Percentiles rank a stretch among this genome's conserved stretches.
These are phyloP conservation scores for Aurinia saxatilis DNA, from an alignment of 345 rosid genomes.

Conservation along the genomic window DNA sequence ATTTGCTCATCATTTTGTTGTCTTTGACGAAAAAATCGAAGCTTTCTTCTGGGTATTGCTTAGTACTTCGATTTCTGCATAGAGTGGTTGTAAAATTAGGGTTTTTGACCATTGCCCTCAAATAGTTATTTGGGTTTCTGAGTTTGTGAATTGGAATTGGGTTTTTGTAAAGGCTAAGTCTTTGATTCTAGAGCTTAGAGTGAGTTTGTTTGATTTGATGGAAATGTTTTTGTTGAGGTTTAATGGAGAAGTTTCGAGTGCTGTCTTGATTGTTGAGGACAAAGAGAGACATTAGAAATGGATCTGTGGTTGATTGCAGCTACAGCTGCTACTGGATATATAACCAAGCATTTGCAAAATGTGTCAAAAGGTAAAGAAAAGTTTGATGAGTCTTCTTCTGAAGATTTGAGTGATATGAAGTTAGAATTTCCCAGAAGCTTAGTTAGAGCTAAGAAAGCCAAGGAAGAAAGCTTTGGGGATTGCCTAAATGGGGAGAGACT, in stretches of 20 bases:
- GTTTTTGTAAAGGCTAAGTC: not conserved
- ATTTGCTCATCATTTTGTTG: slow-evolving; percentile 2
- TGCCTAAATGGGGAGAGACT: slow-evolving; percentile 18
- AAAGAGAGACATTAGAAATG: slow-evolving; percentile 30
- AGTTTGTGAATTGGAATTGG: not conserved
- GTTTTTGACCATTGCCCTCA: not conserved
- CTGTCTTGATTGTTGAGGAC: not conserved
- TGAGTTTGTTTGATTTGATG: not conserved
- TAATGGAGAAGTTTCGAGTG: not conserved
- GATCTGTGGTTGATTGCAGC: slow-evolving; percentile 71
- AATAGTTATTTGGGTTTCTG: not conserved
- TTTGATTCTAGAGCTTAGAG: not conserved
- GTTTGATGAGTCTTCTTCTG: slow-evolving; percentile 21
- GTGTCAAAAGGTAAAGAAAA: slow-evolving; percentile 27
- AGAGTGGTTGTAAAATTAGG: not conserved
- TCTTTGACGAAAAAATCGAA: not conserved
- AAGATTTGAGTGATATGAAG: slow-evolving; percentile 25
- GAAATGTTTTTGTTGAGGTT: not conserved
- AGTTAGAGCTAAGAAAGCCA: slow-evolving; percentile 26
- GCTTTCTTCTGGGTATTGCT: slow-evolving; percentile 12
- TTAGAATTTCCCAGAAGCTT: slow-evolving; percentile 24
- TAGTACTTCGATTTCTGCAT: not conserved
- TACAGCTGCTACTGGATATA: slow-evolving; percentile 65
- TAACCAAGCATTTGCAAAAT: slow-evolving; percentile 50
- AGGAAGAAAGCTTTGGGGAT: slow-evolving; percentile 25